These are phyloP conservation scores for Tricharina praecox DNA, from an alignment of 495 filamentous ascomycete species.

Conservation along the genomic window DNA sequence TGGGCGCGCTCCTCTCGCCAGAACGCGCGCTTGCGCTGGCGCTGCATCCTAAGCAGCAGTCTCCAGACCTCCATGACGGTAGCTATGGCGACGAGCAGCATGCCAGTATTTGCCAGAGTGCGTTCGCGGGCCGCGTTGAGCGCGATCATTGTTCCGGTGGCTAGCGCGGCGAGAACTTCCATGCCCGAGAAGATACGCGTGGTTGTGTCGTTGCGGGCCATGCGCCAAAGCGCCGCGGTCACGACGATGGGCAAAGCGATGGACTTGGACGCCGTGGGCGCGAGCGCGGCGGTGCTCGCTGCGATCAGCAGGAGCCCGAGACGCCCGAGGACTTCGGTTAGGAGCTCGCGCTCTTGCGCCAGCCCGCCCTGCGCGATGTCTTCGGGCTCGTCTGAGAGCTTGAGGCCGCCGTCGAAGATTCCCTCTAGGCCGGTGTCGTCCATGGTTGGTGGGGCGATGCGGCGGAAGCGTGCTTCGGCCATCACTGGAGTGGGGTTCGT, in stretches of 20 bases:
- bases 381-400: neutral
- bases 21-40: slow-evolving; percentile 12
- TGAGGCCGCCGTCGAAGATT: neutral
- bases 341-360: neutral
- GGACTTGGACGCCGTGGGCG: neutral
- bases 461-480: neutral
- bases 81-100: neutral
- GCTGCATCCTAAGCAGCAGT: slow-evolving; percentile 4
- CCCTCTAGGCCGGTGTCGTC: slow-evolving; percentile 1
- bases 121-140: neutral
- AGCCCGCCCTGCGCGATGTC: neutral
- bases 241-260: neutral
- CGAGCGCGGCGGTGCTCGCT: neutral
- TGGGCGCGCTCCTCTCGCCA: slow-evolving; percentile 8
- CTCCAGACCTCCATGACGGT: slow-evolving; percentile 11
- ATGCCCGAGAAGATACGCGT: neutral
- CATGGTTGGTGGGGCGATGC: neutral
- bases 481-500: no score
- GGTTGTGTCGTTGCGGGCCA: neutral
- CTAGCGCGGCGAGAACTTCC: neutral
- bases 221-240: neutral
- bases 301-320: neutral
- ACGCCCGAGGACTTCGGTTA: neutral
- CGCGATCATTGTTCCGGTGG: neutral
- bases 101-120: neutral